Base-by-base conservation (phyloP, 2,329 filamentous ascomycete species). In the Davidsoniella virescens region DNA sequence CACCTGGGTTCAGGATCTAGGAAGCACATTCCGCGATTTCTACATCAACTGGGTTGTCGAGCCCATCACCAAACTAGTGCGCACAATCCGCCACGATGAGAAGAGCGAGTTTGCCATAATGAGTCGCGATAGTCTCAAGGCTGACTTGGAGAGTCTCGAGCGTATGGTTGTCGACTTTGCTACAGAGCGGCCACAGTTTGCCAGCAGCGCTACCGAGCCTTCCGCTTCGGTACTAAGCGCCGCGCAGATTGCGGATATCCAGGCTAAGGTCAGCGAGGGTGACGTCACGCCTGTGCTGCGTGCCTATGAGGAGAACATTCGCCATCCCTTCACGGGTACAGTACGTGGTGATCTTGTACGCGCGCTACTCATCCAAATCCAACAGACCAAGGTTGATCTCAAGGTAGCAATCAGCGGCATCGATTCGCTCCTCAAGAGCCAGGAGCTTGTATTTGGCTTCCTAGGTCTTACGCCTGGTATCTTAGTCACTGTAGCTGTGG, bases 81-180 rank as follows among this genome's bases (percentile, higher is more conserved):
- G 82, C 45, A 98, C 92, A 0, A 96, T 98, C 57, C 80, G 90
- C 4, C 92, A 96, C 63, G 87, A 96, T 59, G 80, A 85, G 58
- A 83, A 80, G 57, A 94, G 87, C 61, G 90, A 96, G 61, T 90
- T 98, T 56, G 92, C 90, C 42, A 84, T 98, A 56, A 92, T 98
- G 84, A 95, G 87, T 66, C 85, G 87, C 53, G 83, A 90, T 57
- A 95, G 87, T 57, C 73, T 98, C 18, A 81, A 83, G 62, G 87
- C 88, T 1, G 92, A 98, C 62, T 79, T 87, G 29, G 86, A 87
- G 49, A 95, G 87, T 60, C 69, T 98, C 29, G 90, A 98, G 64
- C 82, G 92, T 44, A 98, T 98, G 92, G 93, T 98, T 3, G 82
- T 98, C 37, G 92, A 96, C 57, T 98, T 98, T 67, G 85, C 88